A percentile compares a stretch with the other conserved stretches of the same genome.
These are phyloP conservation scores for Talaromyces islandicus DNA, from an alignment of 2,329 filamentous ascomycete genomes.

Conservation along the genomic window DNA sequence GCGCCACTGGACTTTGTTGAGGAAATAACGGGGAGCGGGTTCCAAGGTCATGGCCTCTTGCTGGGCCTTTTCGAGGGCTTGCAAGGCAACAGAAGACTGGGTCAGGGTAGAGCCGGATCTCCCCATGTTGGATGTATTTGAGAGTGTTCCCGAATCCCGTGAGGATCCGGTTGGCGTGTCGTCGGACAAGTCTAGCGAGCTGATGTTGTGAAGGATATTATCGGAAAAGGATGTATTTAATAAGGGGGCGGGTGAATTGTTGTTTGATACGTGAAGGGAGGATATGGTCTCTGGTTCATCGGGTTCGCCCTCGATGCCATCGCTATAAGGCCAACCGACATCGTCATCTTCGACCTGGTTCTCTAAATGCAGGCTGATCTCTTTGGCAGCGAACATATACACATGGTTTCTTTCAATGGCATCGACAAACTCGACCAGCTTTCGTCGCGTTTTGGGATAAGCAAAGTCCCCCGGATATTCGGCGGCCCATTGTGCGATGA, in stretches of 20 bases:
- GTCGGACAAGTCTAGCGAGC: slow-evolving; percentile 33
- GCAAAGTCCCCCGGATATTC: slow-evolving; percentile 92
- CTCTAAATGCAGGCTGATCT: slow-evolving; percentile 75
- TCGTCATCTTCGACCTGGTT: slow-evolving; percentile 81
- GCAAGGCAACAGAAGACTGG: slow-evolving; percentile 35
- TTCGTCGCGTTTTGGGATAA: slow-evolving; percentile 63
- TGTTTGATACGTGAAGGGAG: slow-evolving; percentile 35
- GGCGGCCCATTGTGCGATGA: slow-evolving; percentile 83
- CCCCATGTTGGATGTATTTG: slow-evolving; percentile 33
- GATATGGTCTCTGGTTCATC: slow-evolving; percentile 29
- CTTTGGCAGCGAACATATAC: slow-evolving; percentile 76
- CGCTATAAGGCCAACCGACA: slow-evolving; percentile 81
- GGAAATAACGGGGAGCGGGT: slow-evolving; percentile 60
- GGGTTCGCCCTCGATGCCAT: slow-evolving; percentile 50
- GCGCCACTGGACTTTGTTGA: slow-evolving; percentile 84
- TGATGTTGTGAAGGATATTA: slow-evolving; percentile 33
- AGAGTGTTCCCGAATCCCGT: slow-evolving; percentile 33
- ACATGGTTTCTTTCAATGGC: slow-evolving; percentile 71
- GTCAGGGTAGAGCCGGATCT: slow-evolving; percentile 34
- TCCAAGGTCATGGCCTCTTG: slow-evolving; percentile 67
- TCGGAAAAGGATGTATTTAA: slow-evolving; percentile 22
- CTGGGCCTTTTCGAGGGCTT: slow-evolving; percentile 65
- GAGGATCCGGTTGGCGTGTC: slow-evolving; percentile 32
- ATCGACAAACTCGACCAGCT: slow-evolving; percentile 67
- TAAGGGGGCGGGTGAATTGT: slow-evolving; percentile 33